Evolutionary conservation across 768 basidiomycete genomes (phyloP).

Genomic region (Mycena crocata): DNA sequence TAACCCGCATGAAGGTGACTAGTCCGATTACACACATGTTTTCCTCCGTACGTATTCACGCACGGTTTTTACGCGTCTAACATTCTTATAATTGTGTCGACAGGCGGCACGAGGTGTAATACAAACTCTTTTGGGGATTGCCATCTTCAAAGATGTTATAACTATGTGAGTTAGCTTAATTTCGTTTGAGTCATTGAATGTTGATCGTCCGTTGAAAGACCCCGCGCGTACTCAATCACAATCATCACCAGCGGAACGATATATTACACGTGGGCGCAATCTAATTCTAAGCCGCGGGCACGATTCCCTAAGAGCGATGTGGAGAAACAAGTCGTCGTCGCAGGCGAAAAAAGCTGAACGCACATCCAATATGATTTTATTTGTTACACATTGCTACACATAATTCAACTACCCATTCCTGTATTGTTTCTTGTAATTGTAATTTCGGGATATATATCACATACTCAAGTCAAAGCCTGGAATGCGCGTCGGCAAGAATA

Average conservation of each 20-base stretch:
- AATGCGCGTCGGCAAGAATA: background rate
- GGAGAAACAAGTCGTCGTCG: constrained; percentile 10
- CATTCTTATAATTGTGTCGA: background rate
- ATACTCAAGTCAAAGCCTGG: background rate
- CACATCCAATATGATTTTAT: background rate
- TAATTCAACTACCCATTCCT: background rate
- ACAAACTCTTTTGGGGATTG: constrained; percentile 75
- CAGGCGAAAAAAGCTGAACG: background rate
- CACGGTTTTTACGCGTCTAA: background rate
- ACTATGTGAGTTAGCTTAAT: constrained; percentile 55
- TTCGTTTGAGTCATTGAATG: constrained; percentile 9
- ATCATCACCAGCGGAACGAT: constrained; percentile 75
- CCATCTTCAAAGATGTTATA: constrained; percentile 75
- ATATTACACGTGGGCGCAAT: constrained; percentile 68
- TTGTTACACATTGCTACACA: background rate
- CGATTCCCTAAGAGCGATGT: constrained; percentile 3
- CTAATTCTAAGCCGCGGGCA: background rate
- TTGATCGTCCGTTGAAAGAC: constrained; percentile 51
- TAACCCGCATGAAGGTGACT: constrained; percentile 53
- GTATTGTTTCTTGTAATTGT: background rate
- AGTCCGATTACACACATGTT: constrained; percentile 90
- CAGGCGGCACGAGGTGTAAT: constrained; percentile 83
- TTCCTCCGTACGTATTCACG: constrained; percentile 51
- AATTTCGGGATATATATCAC: background rate
- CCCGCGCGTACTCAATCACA: constrained; percentile 66